Evolutionary conservation across 2,329 filamentous ascomycete genomes (phyloP).

Genomic region (Akanthomyces lecanii): DNA sequence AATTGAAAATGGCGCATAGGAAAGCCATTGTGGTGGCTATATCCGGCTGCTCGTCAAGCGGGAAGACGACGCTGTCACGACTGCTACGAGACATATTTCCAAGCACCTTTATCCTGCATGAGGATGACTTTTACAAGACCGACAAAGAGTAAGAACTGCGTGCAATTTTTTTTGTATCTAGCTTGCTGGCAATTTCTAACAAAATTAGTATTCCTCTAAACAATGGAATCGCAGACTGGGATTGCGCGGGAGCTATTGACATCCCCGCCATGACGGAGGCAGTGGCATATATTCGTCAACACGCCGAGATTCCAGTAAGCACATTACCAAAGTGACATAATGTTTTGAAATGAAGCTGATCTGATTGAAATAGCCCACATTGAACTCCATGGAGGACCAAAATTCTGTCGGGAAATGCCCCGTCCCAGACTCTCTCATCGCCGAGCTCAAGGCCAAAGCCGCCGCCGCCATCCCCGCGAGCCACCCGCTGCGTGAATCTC

Average conservation of each 20-base stretch:
- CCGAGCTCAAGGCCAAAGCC: constrained; percentile 44
- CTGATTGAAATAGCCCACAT: constrained; percentile 23
- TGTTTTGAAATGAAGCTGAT: too few relatives aligned
- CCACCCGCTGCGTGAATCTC: constrained; percentile 32
- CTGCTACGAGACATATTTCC: constrained; percentile 79
- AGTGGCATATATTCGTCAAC: constrained; percentile 63
- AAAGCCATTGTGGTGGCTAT: constrained; percentile 69
- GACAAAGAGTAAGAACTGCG: constrained; percentile 58
- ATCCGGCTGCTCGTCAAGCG: constrained; percentile 85
- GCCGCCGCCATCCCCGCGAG: constrained; percentile 41
- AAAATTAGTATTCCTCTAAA: constrained; percentile 43
- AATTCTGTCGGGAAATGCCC: constrained; percentile 57
- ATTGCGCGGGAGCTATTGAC: constrained; percentile 76
- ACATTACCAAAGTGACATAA: background rate
- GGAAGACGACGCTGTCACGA: constrained; percentile 89
- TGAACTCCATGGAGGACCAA: constrained; percentile 49
- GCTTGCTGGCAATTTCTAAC: constrained; percentile 14
- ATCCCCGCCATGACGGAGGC: constrained; percentile 63
- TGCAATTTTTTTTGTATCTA: background rate
- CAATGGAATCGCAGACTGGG: constrained; percentile 77
- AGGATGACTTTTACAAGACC: constrained; percentile 91
- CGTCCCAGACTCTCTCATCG: constrained; percentile 44
- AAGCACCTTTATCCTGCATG: constrained; percentile 76
- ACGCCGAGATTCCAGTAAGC: constrained; percentile 62
- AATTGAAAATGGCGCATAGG: constrained; percentile 27